Evolutionary conservation across 2,329 filamentous ascomycete species (phyloP).

Genomic region (Arthroderma sp.): DNA sequence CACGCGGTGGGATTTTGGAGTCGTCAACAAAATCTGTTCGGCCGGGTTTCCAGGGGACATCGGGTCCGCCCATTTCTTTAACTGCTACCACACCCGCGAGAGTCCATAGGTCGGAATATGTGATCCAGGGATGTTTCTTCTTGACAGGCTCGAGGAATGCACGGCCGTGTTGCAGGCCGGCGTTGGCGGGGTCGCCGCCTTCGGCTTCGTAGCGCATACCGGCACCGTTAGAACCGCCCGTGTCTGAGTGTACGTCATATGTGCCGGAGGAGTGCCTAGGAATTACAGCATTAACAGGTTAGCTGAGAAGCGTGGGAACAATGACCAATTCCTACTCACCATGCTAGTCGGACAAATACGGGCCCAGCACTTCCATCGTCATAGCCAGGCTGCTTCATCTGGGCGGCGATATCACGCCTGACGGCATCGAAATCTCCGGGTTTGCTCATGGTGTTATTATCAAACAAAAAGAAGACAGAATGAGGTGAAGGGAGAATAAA

Average conservation of each 20-base stretch:
- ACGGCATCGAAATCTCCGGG: slow-evolving; percentile 35
- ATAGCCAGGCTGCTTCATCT: slow-evolving; percentile 48
- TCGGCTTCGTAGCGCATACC: slow-evolving; percentile 54
- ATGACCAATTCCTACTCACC: slow-evolving; percentile 27
- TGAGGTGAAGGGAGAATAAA: not conserved
- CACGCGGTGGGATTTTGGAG: slow-evolving; percentile 44
- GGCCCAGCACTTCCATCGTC: slow-evolving; percentile 53
- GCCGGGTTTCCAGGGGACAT: slow-evolving; percentile 43
- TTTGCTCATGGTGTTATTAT: slow-evolving; percentile 23
- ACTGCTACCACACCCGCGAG: slow-evolving; percentile 47
- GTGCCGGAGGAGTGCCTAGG: slow-evolving; percentile 50
- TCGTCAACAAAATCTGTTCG: slow-evolving; percentile 51
- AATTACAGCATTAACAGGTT: not conserved
- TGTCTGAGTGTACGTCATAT: slow-evolving; percentile 46
- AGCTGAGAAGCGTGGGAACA: not conserved
- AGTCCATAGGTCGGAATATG: slow-evolving; percentile 54
- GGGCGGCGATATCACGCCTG: slow-evolving; percentile 39
- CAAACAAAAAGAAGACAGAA: slow-evolving; percentile 6
- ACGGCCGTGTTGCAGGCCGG: slow-evolving; percentile 49
- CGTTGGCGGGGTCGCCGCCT: slow-evolving; percentile 52
- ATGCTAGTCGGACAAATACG: slow-evolving; percentile 50
- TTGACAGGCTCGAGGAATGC: slow-evolving; percentile 53
- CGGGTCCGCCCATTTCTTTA: slow-evolving; percentile 46
- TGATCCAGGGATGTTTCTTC: slow-evolving; percentile 47
- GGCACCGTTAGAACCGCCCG: slow-evolving; percentile 51